phyloP scores from a whole-genome alignment of 495 filamentous ascomycete species.

The Lophiotrema nucula region DNA sequence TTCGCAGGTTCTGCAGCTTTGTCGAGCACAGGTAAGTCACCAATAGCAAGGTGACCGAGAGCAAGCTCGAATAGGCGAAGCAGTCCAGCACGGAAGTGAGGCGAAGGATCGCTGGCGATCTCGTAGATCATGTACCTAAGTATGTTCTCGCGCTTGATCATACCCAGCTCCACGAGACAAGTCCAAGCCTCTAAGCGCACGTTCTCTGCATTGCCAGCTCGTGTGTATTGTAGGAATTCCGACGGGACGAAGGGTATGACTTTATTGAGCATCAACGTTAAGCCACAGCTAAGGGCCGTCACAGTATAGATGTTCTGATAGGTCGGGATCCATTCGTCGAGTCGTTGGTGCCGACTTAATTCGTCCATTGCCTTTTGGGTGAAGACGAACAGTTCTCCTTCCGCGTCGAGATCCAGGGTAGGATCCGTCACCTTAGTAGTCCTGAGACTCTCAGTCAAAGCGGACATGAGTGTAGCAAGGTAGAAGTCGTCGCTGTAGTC shows the following conservation, averaged over 20 bases:
- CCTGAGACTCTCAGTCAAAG: slow-evolving; percentile 70
- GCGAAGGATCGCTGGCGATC: slow-evolving; percentile 74
- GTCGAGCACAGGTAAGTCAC: slow-evolving; percentile 49
- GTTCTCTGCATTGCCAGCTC: slow-evolving; percentile 71
- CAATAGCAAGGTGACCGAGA: slow-evolving; percentile 78
- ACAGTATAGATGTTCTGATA: slow-evolving; percentile 88
- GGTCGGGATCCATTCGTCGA: slow-evolving; percentile 90
- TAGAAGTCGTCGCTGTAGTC: slow-evolving; percentile 84
- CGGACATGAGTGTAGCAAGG: slow-evolving; percentile 74
- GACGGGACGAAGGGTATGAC: slow-evolving; percentile 60
- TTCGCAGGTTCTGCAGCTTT: slow-evolving; percentile 39
- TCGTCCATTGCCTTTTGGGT: slow-evolving; percentile 72
- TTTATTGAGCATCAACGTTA: slow-evolving; percentile 67
- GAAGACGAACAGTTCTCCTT: slow-evolving; percentile 52
- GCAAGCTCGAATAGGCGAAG: slow-evolving; percentile 66
- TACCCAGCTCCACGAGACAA: slow-evolving; percentile 74
- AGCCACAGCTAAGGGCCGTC: slow-evolving; percentile 76
- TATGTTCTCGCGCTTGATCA: slow-evolving; percentile 61
- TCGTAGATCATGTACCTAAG: slow-evolving; percentile 68
- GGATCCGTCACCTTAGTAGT: slow-evolving; percentile 4
- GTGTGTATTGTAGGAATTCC: slow-evolving; percentile 78
- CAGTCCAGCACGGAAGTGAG: slow-evolving; percentile 71
- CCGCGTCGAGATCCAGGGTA: slow-evolving; percentile 54
- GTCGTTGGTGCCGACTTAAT: slow-evolving; percentile 83
- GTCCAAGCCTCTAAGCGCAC: slow-evolving; percentile 82